These are phyloP conservation scores for Ceratobasidium sp. DNA, from an alignment of 1,284 basidiomycete species.

Conservation along the genomic window DNA sequence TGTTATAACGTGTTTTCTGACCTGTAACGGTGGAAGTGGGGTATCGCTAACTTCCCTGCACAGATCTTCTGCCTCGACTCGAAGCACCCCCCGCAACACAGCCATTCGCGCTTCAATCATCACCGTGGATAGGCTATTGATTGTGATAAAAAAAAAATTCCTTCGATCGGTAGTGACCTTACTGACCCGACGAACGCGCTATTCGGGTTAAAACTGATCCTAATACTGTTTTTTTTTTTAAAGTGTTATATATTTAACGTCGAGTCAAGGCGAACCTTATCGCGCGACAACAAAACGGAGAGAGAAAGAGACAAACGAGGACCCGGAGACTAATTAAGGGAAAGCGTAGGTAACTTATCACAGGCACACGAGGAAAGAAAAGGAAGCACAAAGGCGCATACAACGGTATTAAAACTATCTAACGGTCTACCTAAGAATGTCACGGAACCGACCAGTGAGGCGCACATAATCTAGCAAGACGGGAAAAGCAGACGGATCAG, in stretches of 20 bases:
- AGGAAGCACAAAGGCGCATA: background rate
- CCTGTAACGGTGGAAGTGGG: constrained; percentile 54
- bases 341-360: no score
- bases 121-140: constrained; percentile 33
- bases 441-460: background rate
- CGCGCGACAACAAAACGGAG: no score
- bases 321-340: no score
- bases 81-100: constrained; percentile 45
- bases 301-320: no score
- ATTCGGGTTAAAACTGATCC: background rate
- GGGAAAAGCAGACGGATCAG: background rate
- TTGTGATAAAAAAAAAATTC: background rate
- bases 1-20: constrained; percentile 58
- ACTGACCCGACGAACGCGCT: background rate
- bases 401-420: no score
- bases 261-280: no score
- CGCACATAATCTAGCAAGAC: background rate
- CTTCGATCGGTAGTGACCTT: background rate
- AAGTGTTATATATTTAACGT: no score
- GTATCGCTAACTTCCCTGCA: constrained; percentile 52
- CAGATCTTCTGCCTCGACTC: constrained; percentile 50
- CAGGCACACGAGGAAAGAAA: no score
- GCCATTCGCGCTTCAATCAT: background rate
- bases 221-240: background rate
- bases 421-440: background rate